Evolutionary conservation across 2,329 filamentous ascomycete species (phyloP).

Genomic region (Dothistroma pini): DNA sequence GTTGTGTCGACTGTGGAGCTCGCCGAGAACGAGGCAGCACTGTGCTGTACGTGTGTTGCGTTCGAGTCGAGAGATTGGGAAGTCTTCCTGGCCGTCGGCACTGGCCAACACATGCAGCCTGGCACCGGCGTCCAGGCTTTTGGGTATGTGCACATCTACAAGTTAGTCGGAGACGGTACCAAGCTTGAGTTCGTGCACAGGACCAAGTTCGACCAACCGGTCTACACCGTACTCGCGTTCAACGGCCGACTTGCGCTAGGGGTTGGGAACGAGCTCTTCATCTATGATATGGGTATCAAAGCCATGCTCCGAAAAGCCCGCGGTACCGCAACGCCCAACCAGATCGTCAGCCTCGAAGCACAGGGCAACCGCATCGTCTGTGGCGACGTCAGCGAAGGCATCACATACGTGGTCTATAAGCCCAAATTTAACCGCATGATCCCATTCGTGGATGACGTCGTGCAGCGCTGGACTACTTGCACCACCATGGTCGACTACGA

Average conservation of each 20-base stretch:
- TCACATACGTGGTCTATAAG: conserved; percentile 93
- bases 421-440: conserved; percentile 86
- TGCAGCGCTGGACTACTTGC: conserved; percentile 86
- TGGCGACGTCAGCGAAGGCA: conserved; percentile 86
- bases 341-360: conserved; percentile 84
- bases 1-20: conserved; percentile 75
- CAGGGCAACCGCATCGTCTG: conserved; percentile 89
- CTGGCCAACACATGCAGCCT: conserved; percentile 73
- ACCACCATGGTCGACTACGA: conserved; percentile 97
- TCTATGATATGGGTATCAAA: conserved; percentile 91
- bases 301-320: conserved; percentile 83
- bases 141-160: conserved; percentile 89
- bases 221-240: conserved; percentile 86
- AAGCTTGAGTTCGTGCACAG: conserved; percentile 94
- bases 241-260: conserved; percentile 87
- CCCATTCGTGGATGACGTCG: conserved; percentile 85
- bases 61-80: conserved; percentile 89
- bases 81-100: conserved; percentile 88
- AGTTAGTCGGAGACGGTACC: conserved; percentile 80
- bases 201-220: conserved; percentile 84
- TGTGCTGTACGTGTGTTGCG: conserved; percentile 77
- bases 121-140: conserved; percentile 21
- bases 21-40: conserved; percentile 84
- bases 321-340: conserved; percentile 39
- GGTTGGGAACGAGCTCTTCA: conserved; percentile 72